Evolutionary conservation across 2,329 filamentous ascomycete species (phyloP).

Genomic region (Colletotrichum destructivum): DNA sequence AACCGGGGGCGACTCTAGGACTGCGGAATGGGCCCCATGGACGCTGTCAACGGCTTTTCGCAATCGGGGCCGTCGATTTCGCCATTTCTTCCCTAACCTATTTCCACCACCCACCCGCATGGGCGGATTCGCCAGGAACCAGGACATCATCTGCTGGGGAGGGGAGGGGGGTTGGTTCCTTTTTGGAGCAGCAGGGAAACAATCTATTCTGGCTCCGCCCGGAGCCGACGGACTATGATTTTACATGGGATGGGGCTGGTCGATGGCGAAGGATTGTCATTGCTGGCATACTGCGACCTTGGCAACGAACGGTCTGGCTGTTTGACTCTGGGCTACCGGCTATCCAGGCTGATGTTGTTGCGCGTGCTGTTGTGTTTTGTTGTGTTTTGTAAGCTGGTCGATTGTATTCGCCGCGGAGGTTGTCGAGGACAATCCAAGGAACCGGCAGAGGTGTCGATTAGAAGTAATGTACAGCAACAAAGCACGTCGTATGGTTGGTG

Average conservation of each 20-base stretch:
- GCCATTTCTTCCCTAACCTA: slow-evolving; percentile 23
- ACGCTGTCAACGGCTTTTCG: slow-evolving; percentile 19
- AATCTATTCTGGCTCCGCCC: neutral
- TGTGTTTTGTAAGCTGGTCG: no score
- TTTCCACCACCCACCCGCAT: slow-evolving; percentile 10
- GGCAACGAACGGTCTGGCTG: no score
- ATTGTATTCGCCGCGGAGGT: no score
- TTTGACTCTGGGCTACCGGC: no score
- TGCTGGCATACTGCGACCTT: neutral
- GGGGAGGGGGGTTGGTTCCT: neutral
- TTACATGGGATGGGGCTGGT: neutral
- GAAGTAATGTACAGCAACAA: no score
- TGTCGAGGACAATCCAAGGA: no score
- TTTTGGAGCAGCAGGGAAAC: neutral
- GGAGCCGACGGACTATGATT: neutral
- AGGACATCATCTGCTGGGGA: neutral
- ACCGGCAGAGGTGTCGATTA: no score
- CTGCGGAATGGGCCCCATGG: neutral
- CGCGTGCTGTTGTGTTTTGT: no score
- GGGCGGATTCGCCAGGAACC: neutral
- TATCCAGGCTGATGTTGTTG: no score
- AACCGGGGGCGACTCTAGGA: slow-evolving; percentile 28
- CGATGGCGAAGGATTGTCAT: no score
- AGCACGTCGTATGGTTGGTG: no score
- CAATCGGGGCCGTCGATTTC: slow-evolving; percentile 32